Percentiles rank a stretch among this genome's conserved stretches.
phyloP scores from a whole-genome alignment of 331 rosid genomes.

The Malus hybrid region DNA sequence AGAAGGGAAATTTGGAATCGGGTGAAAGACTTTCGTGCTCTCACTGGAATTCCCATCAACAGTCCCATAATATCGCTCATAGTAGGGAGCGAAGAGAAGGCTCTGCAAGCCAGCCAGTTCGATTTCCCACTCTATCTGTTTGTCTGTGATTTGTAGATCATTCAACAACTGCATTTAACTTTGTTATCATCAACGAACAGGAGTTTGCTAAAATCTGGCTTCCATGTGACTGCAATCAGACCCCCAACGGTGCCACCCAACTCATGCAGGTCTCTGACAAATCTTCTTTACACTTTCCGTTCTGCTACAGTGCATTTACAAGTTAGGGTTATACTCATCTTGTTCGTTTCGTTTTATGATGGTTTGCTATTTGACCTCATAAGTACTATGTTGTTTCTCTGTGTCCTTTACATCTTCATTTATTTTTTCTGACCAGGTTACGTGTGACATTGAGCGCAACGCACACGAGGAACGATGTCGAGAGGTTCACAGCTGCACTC shows the following conservation, averaged over 20 bases:
- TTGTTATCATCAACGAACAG: conserved; percentile 36
- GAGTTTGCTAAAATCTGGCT: conserved; percentile 77
- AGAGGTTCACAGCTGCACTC: conserved; percentile 60
- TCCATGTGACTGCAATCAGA: conserved; percentile 90
- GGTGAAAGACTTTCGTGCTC: conserved; percentile 66
- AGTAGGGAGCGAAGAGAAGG: conserved; percentile 83
- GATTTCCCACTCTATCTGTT: conserved; percentile 1
- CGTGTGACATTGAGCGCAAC: conserved; percentile 74
- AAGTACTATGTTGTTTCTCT: not conserved
- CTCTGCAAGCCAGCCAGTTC: conserved; percentile 76
- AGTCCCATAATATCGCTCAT: conserved; percentile 86
- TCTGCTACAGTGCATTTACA: not conserved
- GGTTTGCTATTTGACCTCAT: not conserved
- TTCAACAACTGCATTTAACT: not conserved
- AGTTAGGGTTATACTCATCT: not conserved
- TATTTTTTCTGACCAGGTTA: conserved; percentile 38
- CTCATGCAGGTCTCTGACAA: conserved; percentile 71
- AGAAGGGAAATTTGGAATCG: conserved; percentile 66
- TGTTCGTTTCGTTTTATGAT: not conserved
- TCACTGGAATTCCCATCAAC: conserved; percentile 79
- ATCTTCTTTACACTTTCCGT: not conserved
- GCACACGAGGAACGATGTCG: conserved; percentile 70
- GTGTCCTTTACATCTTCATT: not conserved
- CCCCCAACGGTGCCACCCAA: conserved; percentile 97
- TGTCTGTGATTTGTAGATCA: not conserved